phyloP scores from a whole-genome alignment of 306 rosid species.

The Malus orientalis region DNA sequence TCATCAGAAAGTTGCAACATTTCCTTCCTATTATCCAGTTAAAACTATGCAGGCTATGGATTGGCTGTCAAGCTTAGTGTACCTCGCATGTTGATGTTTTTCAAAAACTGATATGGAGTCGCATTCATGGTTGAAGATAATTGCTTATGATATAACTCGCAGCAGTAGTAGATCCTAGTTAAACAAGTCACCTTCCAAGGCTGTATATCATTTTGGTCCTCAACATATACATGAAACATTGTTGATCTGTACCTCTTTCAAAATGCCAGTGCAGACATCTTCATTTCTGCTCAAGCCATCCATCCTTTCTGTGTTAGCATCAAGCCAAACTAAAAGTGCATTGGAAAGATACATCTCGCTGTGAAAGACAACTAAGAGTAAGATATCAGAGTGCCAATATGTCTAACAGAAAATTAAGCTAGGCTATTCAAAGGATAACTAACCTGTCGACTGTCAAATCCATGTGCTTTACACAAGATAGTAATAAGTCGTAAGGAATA shows the following conservation, averaged over 20 bases:
- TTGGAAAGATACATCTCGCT: conserved; percentile 71
- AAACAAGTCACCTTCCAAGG: not conserved
- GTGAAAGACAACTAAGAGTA: conserved; percentile 22
- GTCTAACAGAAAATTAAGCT: conserved; percentile 6
- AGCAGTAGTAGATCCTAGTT: not conserved
- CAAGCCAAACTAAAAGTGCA: conserved; percentile 63
- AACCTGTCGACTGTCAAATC: conserved; percentile 72
- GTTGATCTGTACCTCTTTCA: conserved; percentile 46
- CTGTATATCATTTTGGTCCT: conserved; percentile 5
- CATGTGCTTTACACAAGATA: conserved; percentile 45
- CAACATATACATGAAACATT: conserved; percentile 8
- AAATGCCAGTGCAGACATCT: conserved; percentile 24
- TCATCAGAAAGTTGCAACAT: not conserved
- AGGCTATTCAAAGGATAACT: conserved; percentile 11
- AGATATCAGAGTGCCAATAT: conserved; percentile 18
- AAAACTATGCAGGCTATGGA: not conserved
- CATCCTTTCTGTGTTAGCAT: conserved; percentile 28
- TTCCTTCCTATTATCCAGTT: not conserved
- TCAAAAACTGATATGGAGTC: not conserved
- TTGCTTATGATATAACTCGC: not conserved
- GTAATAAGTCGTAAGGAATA: conserved; percentile 48
- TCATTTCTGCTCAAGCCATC: conserved; percentile 32
- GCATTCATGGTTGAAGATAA: not conserved
- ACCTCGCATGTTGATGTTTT: not conserved
- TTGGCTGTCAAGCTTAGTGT: not conserved